Evolutionary conservation across 2,329 filamentous ascomycete genomes (phyloP).

Genomic region (Cladosporium sp.): DNA sequence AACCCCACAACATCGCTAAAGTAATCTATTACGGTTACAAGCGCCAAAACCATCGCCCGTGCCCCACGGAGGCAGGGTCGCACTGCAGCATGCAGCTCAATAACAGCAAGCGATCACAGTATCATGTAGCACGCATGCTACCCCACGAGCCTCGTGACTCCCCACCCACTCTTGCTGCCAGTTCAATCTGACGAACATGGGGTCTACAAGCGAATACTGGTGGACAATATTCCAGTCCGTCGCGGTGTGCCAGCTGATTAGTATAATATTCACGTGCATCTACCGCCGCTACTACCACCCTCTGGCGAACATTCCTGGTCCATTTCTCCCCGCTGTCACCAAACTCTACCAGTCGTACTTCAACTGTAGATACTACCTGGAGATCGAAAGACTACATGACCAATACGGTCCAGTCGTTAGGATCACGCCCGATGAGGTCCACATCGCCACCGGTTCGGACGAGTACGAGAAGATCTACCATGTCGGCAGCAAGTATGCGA

Average conservation of each 20-base stretch:
- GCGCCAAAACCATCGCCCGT: neutral
- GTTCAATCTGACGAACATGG: neutral
- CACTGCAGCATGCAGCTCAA: neutral
- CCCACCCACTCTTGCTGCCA: neutral
- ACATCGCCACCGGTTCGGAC: slow-evolving; percentile 22
- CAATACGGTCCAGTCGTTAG: slow-evolving; percentile 28
- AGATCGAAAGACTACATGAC: slow-evolving; percentile 32
- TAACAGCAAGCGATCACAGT: too few relatives aligned
- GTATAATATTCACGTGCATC: slow-evolving; percentile 18
- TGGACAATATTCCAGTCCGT: neutral
- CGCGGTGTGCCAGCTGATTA: neutral
- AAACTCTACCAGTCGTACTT: slow-evolving; percentile 26
- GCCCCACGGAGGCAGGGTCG: neutral
- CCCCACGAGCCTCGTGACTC: neutral
- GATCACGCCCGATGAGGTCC: slow-evolving; percentile 25
- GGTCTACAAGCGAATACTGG: neutral
- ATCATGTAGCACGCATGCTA: too few relatives aligned
- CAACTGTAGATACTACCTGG: slow-evolving; percentile 25
- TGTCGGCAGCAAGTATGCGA: slow-evolving; percentile 23
- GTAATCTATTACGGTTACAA: neutral
- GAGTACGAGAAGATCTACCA: slow-evolving; percentile 28
- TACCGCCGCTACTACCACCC: slow-evolving; percentile 45
- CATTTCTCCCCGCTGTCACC: slow-evolving; percentile 31
- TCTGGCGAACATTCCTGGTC: slow-evolving; percentile 42
- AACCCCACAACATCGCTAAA: neutral